Conservation (phyloP, 2,329 filamentous ascomycete species). For the Colletotrichum brevisporum region DNA sequence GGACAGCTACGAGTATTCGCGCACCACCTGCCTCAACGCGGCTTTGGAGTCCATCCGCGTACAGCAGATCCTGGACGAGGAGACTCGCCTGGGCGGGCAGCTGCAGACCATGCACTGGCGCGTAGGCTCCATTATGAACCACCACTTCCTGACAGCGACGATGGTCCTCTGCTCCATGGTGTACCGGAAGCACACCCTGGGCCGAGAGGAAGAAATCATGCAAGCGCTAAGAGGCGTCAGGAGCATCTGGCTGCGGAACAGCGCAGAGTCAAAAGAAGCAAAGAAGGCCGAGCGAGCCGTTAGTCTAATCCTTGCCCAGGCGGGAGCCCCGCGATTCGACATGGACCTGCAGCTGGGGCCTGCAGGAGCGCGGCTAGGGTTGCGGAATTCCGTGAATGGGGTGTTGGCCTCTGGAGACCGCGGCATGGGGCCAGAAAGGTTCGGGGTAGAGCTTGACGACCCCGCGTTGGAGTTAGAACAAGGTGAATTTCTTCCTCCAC, state of each 20-base stretch:
- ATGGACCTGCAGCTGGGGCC: not conserved
- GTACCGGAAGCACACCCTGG: not conserved
- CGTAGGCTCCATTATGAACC: conserved; percentile 37
- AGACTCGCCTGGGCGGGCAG: conserved; percentile 42
- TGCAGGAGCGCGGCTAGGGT: too few species aligned
- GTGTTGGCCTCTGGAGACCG: too few species aligned
- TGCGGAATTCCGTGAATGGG: too few species aligned
- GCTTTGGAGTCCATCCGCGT: conserved; percentile 43
- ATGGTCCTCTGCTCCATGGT: conserved; percentile 43
- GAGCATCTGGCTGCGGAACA: conserved; percentile 9
- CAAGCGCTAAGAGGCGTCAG: not conserved
- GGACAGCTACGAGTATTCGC: conserved; percentile 46
- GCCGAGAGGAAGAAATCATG: not conserved
- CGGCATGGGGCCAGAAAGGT: too few species aligned
- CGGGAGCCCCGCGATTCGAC: conserved; percentile 25
- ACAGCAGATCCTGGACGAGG: conserved; percentile 46
- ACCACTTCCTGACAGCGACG: conserved; percentile 45
- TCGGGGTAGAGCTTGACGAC: too few species aligned
- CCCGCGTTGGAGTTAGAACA: too few species aligned
- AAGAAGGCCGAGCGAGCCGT: conserved; percentile 16
- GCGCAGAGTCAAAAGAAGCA: not conserved
- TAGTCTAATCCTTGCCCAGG: conserved; percentile 23
- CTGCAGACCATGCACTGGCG: conserved; percentile 41
- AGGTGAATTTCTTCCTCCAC: too few species aligned
- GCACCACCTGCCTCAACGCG: conserved; percentile 43